Conservation (phyloP, 208 protist species). For the Strigomonas galati region DNA sequence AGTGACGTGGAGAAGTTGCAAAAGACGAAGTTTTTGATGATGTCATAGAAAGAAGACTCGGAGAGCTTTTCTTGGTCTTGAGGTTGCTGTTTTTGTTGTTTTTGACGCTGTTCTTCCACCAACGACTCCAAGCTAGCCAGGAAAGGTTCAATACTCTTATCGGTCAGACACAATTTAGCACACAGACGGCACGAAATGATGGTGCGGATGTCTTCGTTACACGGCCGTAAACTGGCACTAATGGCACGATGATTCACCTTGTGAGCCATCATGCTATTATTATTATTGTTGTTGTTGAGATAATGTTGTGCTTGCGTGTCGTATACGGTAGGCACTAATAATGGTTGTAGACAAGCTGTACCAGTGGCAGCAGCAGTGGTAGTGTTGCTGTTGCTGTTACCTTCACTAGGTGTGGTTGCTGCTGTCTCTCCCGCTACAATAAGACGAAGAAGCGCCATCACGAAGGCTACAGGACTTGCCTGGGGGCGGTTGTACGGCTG, state of each 20-base stretch:
- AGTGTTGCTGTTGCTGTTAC: too few relatives aligned
- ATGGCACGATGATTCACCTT: neutral
- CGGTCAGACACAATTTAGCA: neutral
- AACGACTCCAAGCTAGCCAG: slow-evolving; percentile 8
- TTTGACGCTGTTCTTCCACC: slow-evolving; percentile 14
- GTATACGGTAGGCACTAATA: too few relatives aligned
- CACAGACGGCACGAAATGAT: neutral
- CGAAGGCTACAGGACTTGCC: neutral
- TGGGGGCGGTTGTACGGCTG: neutral
- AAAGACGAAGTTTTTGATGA: slow-evolving; percentile 12
- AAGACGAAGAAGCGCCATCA: neutral
- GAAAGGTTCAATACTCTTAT: slow-evolving; percentile 2
- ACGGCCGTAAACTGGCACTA: neutral
- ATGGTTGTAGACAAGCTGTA: too few relatives aligned
- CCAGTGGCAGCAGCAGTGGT: too few relatives aligned
- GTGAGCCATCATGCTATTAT: too few relatives aligned
- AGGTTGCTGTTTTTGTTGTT: slow-evolving; percentile 6
- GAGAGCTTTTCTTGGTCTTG: neutral
- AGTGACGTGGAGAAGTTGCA: slow-evolving; percentile 10
- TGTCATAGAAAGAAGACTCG: neutral
- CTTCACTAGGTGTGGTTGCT: too few relatives aligned
- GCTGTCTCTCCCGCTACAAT: neutral
- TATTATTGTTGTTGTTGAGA: too few relatives aligned
- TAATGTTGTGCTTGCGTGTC: too few relatives aligned
- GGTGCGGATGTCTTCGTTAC: neutral